These are phyloP conservation scores for Colletotrichum orchidophilum DNA, from an alignment of 2,329 filamentous ascomycete species.

Conservation along the genomic window DNA sequence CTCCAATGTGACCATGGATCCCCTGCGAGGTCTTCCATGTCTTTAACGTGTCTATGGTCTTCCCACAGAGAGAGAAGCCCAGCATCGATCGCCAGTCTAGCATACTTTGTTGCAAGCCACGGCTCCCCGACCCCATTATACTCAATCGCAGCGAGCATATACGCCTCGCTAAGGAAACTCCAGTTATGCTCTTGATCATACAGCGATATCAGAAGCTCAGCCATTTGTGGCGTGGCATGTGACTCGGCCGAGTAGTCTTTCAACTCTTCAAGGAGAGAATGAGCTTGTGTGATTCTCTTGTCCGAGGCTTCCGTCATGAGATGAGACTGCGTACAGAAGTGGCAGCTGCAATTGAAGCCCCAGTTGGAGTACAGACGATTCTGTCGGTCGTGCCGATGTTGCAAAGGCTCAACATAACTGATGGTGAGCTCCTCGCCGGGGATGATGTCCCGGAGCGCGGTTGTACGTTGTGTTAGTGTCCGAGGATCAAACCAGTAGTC, in stretches of 20 bases:
- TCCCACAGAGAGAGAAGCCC: constrained; percentile 38
- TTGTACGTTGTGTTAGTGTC: constrained; percentile 49
- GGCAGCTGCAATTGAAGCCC: constrained; percentile 53
- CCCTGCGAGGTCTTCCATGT: constrained; percentile 45
- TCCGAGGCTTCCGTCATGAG: constrained; percentile 46
- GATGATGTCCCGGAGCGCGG: constrained; percentile 49
- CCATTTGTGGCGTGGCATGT: constrained; percentile 48
- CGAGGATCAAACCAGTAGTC: constrained; percentile 52
- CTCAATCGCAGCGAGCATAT: constrained; percentile 49
- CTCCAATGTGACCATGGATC: constrained; percentile 52
- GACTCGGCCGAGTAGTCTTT: constrained; percentile 42
- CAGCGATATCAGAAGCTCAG: constrained; percentile 49
- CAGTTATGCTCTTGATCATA: constrained; percentile 52
- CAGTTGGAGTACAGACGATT: constrained; percentile 43
- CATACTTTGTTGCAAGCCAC: constrained; percentile 50
- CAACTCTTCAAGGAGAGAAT: constrained; percentile 41
- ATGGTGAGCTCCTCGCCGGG: constrained; percentile 55
- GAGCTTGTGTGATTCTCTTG: constrained; percentile 48
- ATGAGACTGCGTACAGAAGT: constrained; percentile 44
- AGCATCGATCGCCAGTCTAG: constrained; percentile 47
- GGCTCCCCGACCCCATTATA: constrained; percentile 50
- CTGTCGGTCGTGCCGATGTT: constrained; percentile 41
- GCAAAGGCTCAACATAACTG: constrained; percentile 52
- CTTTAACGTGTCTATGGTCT: constrained; percentile 42
- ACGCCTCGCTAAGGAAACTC: constrained; percentile 46